Percentiles rank a stretch among this genome's conserved stretches.
Conservation (phyloP, 345 rosid genomes). For the Theobroma cacao region DNA sequence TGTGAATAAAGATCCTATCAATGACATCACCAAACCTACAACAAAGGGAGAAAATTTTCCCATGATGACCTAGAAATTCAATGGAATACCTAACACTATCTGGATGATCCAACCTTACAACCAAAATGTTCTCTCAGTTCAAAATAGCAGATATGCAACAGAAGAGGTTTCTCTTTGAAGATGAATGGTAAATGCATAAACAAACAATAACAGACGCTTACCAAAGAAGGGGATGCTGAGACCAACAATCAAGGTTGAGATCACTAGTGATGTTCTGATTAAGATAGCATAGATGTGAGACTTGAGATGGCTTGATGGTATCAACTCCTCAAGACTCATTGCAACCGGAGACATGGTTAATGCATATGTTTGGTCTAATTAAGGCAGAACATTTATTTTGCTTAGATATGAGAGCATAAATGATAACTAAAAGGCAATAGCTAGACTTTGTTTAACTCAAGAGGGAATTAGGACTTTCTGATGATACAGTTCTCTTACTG, state of each 20-base stretch:
- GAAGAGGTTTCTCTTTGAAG: background rate
- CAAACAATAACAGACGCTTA: conserved; percentile 18
- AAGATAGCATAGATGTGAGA: conserved; percentile 55
- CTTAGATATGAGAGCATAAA: background rate
- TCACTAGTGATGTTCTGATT: conserved; percentile 70
- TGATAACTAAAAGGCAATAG: too few relatives aligned
- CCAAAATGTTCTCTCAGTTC: background rate
- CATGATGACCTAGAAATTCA: background rate
- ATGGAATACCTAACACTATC: background rate
- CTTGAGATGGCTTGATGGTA: conserved; percentile 59
- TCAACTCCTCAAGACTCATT: conserved; percentile 86
- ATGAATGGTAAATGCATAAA: background rate
- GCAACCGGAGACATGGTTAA: conserved; percentile 92
- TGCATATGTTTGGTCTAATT: conserved; percentile 50
- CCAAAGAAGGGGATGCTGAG: conserved; percentile 91
- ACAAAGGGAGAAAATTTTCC: background rate
- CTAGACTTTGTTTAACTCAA: background rate
- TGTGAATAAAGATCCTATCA: conserved; percentile 84
- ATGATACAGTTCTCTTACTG: background rate
- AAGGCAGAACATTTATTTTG: conserved; percentile 29
- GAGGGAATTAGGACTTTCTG: background rate
- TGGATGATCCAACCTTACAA: background rate
- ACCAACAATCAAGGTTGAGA: conserved; percentile 79
- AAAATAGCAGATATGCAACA: background rate
- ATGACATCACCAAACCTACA: conserved; percentile 81